Evolutionary conservation across 768 basidiomycete species (phyloP), one percentile per base, ranked within the genome.

Genomic region (Boletellus ananas): DNA sequence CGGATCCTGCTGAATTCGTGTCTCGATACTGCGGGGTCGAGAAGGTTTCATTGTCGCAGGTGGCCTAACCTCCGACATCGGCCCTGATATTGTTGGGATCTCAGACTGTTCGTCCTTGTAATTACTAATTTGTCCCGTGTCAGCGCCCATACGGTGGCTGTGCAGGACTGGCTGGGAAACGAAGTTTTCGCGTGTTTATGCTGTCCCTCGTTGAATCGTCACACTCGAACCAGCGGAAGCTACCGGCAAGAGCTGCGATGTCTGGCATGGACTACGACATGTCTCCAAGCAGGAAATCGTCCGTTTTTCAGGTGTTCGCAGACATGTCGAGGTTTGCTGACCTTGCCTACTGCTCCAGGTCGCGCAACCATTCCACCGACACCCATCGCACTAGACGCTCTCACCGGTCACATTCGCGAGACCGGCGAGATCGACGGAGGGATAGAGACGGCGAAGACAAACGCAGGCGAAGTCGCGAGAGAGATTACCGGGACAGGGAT

Each of bases 301-400:
- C 59, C 49, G 83, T 63, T 36, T 75, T 21, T 54, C 47, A 49
- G 23, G 38, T 39, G 41, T 39, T 43, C 33, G 20, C 27, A 45
- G 34, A 37, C 16, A 2, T 47, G 6, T 17, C 8, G 21, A 10
- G 20, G 35, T 10, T 50, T 41, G 20, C 52, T 56, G 2, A 58
- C 52, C 45, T 14, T 49, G 47, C 27, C 39, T 33, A 42, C 54
- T 49, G 23, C 41, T 13, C 34, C 51, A 83, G 84, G 49, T 85
- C 84, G 54, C 83, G 86, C 58, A 85, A 85, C 63, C 80, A 81
- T 65, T 89, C 88, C 3, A 82, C 83, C 34, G 87, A 89, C 64
- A 90, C 87, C 10, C 80, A 82, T 57, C 81, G 79, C 38, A 89
- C 87, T 18, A 78, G 75, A 57, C 78, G 79, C 51, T 90, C 87